A percentile compares a stretch with the other conserved stretches of the same genome.
Evolutionary conservation across 2,329 filamentous ascomycete genomes (phyloP).

Genomic region (Apiospora marii): DNA sequence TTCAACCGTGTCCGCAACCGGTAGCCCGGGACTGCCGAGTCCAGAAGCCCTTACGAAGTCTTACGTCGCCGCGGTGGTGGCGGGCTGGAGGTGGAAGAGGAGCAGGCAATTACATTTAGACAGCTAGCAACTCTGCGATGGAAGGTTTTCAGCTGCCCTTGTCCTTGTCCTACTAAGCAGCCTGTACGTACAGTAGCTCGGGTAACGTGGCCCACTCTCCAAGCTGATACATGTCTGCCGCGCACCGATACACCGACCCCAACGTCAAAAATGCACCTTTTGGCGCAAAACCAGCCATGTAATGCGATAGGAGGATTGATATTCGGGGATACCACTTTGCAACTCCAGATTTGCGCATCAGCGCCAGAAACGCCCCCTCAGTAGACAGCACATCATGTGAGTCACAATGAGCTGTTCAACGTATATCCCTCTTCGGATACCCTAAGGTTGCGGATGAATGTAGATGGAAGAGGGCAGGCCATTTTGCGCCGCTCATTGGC

Average conservation of each 20-base stretch:
- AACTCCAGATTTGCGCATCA: conserved; percentile 14
- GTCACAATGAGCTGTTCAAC: conserved; percentile 9
- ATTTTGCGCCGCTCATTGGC: conserved; percentile 1
- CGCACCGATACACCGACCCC: conserved; percentile 17
- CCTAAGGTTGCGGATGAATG: not conserved
- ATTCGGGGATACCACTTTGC: not conserved
- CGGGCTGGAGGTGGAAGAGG: not conserved
- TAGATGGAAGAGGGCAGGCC: not conserved
- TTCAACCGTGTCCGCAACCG: not conserved
- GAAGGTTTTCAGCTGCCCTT: conserved; percentile 5
- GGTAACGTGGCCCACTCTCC: conserved; percentile 1
- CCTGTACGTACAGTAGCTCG: conserved; percentile 2
- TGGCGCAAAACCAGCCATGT: not conserved
- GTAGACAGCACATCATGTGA: conserved; percentile 15
- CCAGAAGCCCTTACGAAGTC: not conserved
- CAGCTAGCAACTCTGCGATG: not conserved
- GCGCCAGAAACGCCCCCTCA: conserved; percentile 15
- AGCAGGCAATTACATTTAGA: not conserved
- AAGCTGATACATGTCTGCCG: conserved; percentile 16
- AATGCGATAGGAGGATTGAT: conserved; percentile 1
- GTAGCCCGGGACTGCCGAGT: conserved; percentile 2
- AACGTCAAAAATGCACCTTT: conserved; percentile 1
- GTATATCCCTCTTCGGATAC: not conserved
- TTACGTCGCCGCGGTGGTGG: conserved; percentile 12
- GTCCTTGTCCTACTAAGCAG: not conserved